Evolutionary conservation across 495 filamentous ascomycete genomes (phyloP).

Genomic region (Penicillium chermesinum): DNA sequence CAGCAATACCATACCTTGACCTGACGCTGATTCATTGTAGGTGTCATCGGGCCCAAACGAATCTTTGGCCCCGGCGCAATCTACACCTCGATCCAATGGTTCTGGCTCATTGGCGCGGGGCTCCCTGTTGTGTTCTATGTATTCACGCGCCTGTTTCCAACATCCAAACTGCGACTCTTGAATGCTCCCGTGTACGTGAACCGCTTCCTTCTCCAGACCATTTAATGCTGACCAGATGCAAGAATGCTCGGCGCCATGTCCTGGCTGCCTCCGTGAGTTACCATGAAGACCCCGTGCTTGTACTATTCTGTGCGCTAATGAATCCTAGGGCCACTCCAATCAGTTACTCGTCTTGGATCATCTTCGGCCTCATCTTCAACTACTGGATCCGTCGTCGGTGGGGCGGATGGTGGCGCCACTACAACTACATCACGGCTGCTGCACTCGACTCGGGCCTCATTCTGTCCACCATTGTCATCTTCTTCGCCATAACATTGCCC

Average conservation of each 20-base stretch:
- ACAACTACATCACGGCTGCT: constrained; percentile 52
- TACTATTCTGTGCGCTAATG: background rate
- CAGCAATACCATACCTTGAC: background rate
- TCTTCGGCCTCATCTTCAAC: constrained; percentile 57
- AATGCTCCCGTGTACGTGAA: constrained; percentile 44
- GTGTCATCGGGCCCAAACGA: constrained; percentile 53
- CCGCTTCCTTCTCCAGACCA: background rate
- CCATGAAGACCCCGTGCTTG: background rate
- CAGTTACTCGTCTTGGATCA: constrained; percentile 55
- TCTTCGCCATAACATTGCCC: constrained; percentile 49
- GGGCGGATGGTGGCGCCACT: constrained; percentile 54
- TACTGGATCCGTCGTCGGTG: constrained; percentile 46
- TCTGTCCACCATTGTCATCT: constrained; percentile 51
- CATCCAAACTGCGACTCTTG: constrained; percentile 40
- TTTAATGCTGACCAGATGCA: background rate
- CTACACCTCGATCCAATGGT: constrained; percentile 51
- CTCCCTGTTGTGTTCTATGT: constrained; percentile 48
- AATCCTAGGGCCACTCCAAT: constrained; percentile 43
- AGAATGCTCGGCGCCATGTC: constrained; percentile 56
- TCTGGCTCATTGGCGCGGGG: constrained; percentile 52
- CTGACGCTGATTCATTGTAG: constrained; percentile 24
- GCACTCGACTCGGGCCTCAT: constrained; percentile 53
- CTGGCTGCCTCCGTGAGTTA: constrained; percentile 44
- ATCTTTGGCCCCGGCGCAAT: constrained; percentile 58
- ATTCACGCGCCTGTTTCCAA: constrained; percentile 41